These are phyloP conservation scores for Candida silvicultrix DNA, from an alignment of 805 yeast genomes.

Conservation along the genomic window DNA sequence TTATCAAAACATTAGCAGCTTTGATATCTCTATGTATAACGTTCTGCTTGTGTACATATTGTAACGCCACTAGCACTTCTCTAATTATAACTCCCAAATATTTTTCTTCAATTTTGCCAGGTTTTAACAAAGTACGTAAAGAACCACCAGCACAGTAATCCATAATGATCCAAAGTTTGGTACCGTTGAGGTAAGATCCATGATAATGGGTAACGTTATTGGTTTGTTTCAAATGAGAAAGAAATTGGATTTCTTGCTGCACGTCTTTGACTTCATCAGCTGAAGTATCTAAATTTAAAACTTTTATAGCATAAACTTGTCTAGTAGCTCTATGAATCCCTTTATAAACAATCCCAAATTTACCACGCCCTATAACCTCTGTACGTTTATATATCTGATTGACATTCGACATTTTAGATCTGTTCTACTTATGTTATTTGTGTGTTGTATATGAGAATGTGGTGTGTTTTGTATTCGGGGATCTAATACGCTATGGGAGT, in stretches of 20 bases:
- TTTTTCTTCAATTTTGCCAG: constrained; percentile 84
- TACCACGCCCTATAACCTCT: constrained; percentile 92
- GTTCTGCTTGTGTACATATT: constrained; percentile 78
- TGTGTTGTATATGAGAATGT: too few species aligned
- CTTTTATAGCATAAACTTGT: constrained; percentile 87
- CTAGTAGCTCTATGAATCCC: constrained; percentile 67
- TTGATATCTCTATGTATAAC: constrained; percentile 95
- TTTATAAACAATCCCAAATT: constrained; percentile 94
- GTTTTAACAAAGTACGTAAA: constrained; percentile 59
- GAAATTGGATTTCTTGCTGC: constrained; percentile 84
- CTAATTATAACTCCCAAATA: constrained; percentile 80
- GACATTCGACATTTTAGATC: constrained; percentile 22
- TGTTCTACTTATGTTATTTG: too few species aligned
- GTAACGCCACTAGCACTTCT: constrained; percentile 72
- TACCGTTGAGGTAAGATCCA: constrained; percentile 81
- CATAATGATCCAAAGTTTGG: constrained; percentile 96
- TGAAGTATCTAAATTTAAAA: constrained; percentile 83
- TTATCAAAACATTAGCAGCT: constrained; percentile 89
- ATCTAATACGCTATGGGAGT: too few species aligned
- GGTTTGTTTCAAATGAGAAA: constrained; percentile 72
- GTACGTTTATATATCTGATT: constrained; percentile 59
- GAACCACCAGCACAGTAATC: constrained; percentile 98
- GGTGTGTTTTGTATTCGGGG: too few species aligned
- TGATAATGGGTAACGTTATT: constrained; percentile 93
- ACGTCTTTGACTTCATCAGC: constrained; percentile 94